Percentiles rank a stretch among this genome's conserved stretches.
Evolutionary conservation across 208 protist genomes (phyloP).

Genomic region (Wallacemonas sp.): DNA sequence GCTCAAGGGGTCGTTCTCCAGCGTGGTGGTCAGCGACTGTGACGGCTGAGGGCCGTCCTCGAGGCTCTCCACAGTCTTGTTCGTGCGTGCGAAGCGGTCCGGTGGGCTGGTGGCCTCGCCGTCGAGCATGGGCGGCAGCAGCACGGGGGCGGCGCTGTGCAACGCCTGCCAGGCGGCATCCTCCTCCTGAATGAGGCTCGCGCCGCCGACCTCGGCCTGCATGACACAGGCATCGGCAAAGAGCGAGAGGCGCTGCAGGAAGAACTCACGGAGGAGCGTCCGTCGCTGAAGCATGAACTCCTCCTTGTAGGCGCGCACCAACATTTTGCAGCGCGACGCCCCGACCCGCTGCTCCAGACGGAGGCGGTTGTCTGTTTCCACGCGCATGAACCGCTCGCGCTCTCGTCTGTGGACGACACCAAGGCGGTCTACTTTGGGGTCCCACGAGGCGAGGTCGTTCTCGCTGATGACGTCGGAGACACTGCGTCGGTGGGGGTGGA

Average conservation of each 20-base stretch:
- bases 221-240: constrained; percentile 20
- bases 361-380: constrained; percentile 44
- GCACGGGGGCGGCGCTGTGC: constrained; percentile 14
- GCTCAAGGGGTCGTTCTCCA: constrained; percentile 15
- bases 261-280: constrained; percentile 33
- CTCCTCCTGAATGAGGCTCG: constrained; percentile 16
- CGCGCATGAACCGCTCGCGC: constrained; percentile 31
- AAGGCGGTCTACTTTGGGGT: constrained; percentile 28
- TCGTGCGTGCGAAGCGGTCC: constrained; percentile 1
- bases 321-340: constrained; percentile 22
- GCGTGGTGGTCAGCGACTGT: neutral
- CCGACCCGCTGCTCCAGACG: constrained; percentile 27
- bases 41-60: neutral
- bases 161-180: constrained; percentile 20
- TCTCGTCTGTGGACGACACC: constrained; percentile 16
- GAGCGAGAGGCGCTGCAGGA: constrained; percentile 27
- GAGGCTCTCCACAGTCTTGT: constrained; percentile 8
- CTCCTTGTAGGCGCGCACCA: constrained; percentile 30
- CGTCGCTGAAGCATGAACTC: constrained; percentile 42
- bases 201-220: constrained; percentile 20
- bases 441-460: constrained; percentile 33
- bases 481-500: constrained; percentile 26
- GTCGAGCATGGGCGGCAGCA: constrained; percentile 8
- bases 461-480: constrained; percentile 56
- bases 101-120: neutral